phyloP scores from a whole-genome alignment of 257 asterid genomes.

The Scutellaria galericulata region DNA sequence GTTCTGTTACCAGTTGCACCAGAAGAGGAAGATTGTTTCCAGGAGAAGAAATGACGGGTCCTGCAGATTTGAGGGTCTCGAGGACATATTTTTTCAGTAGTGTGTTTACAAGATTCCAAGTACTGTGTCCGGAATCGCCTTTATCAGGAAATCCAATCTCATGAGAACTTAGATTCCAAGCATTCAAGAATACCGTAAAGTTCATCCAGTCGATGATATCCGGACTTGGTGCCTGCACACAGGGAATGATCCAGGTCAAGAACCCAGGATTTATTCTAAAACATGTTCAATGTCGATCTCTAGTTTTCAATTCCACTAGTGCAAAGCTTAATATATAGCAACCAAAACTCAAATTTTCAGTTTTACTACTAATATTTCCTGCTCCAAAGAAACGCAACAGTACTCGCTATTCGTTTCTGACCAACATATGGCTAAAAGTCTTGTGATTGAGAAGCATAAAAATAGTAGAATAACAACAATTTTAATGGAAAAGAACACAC shows the following conservation, averaged over 20 bases:
- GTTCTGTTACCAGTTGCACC: constrained; percentile 83
- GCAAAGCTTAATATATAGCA: background rate
- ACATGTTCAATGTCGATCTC: background rate
- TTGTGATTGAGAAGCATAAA: constrained; percentile 18
- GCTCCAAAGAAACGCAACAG: background rate
- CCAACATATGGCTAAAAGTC: constrained; percentile 24
- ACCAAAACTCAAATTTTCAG: no score
- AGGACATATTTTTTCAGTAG: constrained; percentile 56
- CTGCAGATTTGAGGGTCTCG: constrained; percentile 59
- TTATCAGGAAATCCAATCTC: constrained; percentile 50
- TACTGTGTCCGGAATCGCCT: constrained; percentile 39
- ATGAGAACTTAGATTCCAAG: constrained; percentile 74
- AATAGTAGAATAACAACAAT: constrained; percentile 20
- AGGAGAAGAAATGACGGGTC: constrained; percentile 64
- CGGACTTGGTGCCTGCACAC: constrained; percentile 56
- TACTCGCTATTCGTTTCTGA: background rate
- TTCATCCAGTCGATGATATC: constrained; percentile 79
- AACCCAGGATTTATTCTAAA: constrained; percentile 7
- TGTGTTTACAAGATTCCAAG: constrained; percentile 75
- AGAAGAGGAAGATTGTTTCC: constrained; percentile 65
- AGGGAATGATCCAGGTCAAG: background rate
- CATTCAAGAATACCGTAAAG: constrained; percentile 80
- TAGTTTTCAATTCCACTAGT: background rate
- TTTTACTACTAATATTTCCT: background rate
- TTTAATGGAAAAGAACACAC: constrained; percentile 47